Evolutionary conservation across 2,329 filamentous ascomycete genomes (phyloP), one percentile per base, ranked within the genome.

Genomic region (Microcyclosporella mali): DNA sequence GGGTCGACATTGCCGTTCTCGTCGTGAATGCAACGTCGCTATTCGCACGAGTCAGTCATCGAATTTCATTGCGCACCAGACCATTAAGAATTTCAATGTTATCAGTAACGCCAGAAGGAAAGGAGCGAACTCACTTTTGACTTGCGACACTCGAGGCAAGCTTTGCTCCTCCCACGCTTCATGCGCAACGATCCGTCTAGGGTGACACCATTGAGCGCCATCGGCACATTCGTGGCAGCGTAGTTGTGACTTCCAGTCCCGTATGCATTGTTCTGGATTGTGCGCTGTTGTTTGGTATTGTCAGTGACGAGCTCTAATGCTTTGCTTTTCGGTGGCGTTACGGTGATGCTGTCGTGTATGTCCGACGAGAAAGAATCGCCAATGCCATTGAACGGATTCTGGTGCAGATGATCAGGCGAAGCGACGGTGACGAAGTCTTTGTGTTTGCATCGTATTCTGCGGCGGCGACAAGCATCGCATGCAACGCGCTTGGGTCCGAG

Each of bases 21-120:
- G 54, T 82, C 79, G 56, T 83, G 79, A 37, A 82, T 79, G 56
- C 79, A 83, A 56, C 79, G 77, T 45, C 79, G 77, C 78, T 82
- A 30, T 7, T 27, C 18, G 9, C 2, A 14, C 14, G 1, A 25
- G 33, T 47, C 31, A 47, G 45, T 25, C 9, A 9, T 25, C 21
- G 16, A 28, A 43, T 19, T 30, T 14, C 31, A 33, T 43, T 18
- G 21, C n/a, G n/a, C n/a, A n/a, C n/a, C n/a, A n/a, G n/a, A n/a
- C n/a, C n/a, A n/a, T n/a, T n/a, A n/a, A n/a, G n/a, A n/a, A n/a
- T n/a, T n/a, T n/a, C n/a, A n/a, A n/a, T n/a, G n/a, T n/a, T n/a
- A 25, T 38, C 36, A 38, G 19, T 30, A n/a, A n/a, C n/a, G 36
- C 12, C 29, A 29, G n/a, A n/a, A n/a, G 6, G 10, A 18, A 18